Conservation (phyloP, 208 protist species). For the Acanthamoeba triangularis region DNA sequence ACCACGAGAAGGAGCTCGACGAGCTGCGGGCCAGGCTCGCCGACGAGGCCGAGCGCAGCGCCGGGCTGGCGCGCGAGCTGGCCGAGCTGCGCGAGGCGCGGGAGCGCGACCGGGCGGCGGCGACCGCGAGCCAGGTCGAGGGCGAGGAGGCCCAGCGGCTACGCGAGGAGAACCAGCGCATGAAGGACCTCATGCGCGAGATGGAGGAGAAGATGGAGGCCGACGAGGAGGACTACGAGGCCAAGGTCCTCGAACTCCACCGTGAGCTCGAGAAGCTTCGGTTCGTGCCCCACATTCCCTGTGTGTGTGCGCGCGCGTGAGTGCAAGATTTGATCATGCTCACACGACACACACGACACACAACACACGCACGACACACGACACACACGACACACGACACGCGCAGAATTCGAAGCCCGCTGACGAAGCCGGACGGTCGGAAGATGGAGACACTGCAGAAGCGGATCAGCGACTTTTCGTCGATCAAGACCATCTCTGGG, state of each 20-base stretch:
- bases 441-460: conserved; percentile 57
- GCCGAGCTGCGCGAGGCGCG: not conserved
- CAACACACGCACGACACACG: too few relatives aligned
- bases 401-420: not conserved
- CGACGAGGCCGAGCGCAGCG: not conserved
- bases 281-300: not conserved
- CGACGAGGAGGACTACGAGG: not conserved
- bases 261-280: conserved; percentile 9
- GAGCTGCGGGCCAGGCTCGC: conserved; percentile 5
- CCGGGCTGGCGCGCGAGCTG: not conserved
- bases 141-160: not conserved
- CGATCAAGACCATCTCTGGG: not conserved
- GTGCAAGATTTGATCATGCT: too few relatives aligned
- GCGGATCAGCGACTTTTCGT: conserved; percentile 48
- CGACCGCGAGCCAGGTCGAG: not conserved
- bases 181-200: not conserved
- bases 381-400: not conserved
- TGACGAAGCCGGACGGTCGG: not conserved
- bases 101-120: not conserved
- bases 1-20: not conserved
- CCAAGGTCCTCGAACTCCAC: not conserved
- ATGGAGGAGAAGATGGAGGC: not conserved
- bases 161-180: conserved; percentile 14
- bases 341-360: too few relatives aligned
- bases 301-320: not conserved